Evolutionary conservation across 176 grass and related monocot species (phyloP), one percentile per base, ranked within the genome.

Genomic region (Miscanthus lutarioriparius): DNA sequence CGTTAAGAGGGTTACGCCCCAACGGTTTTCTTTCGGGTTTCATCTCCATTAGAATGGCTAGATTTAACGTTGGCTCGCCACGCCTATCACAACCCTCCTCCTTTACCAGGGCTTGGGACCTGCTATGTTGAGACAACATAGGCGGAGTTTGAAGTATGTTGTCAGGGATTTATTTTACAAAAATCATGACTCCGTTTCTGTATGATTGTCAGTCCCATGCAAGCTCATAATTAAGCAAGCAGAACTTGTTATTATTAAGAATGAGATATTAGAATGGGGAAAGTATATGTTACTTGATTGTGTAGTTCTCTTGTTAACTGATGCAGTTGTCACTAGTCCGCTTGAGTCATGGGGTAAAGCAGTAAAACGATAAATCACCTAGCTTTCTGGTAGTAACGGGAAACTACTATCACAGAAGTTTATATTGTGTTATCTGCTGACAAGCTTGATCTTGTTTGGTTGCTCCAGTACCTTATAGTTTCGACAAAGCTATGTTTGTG

Each of bases 361-460:
- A 72, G 9, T 64, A 79, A 78, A 63, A 43, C 43, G 8, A 67
- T 66, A 53, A 17, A 23, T 10, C 12, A 25, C 11, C 43, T 16
- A 49, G 11, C 4, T 47, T 45, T 83, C 25, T 2, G 23, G 26
- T 22, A 20, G 47, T 54, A 75, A 36, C 10, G 8, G 25, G 68
- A 17, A 70, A 23, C 26, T 80, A 85, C 12, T 80, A 62, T 10
- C 11, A 14, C 11, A 40, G 6, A 69, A 81, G 3, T 58, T 39
- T 72, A 40, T 53, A 11, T 82, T 25, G 14, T 67, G 36, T 38
- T 76, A 54, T 71, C 47, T 26, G 7, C 80, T 65, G 19, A 23
- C 39, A 80, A 82, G 11, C 38, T 63, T 75, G 32, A 76, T 75
- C 44, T 79, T 74, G 47, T 65, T 58, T 26, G 41, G 43, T 67